Conservation (phyloP, 257 asterid species). For the Anisodus tanguticus region DNA sequence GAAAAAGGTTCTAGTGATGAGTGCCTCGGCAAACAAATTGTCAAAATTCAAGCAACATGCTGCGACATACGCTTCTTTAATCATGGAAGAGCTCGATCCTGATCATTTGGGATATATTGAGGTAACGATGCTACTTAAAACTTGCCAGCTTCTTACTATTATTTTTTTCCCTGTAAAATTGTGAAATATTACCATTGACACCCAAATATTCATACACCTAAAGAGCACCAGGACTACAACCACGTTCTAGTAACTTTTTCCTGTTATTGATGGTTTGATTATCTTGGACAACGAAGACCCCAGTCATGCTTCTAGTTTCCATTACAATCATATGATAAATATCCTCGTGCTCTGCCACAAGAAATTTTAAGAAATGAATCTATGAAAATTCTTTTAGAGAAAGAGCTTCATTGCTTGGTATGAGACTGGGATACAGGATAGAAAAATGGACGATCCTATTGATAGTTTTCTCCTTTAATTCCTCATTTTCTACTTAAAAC, state of each 20-base stretch:
- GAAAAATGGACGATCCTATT: not conserved
- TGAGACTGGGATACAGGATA: not conserved
- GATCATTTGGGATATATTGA: constrained; percentile 84
- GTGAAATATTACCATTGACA: no score
- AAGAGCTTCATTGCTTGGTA: not conserved
- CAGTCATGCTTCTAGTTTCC: not conserved
- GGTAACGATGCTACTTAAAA: constrained; percentile 41
- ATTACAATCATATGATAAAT: not conserved
- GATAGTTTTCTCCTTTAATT: not conserved
- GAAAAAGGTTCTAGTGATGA: constrained; percentile 83
- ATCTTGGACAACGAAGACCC: not conserved
- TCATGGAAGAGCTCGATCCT: constrained; percentile 98
- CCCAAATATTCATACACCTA: no score
- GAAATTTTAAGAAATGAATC: not conserved
- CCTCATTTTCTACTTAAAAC: constrained; percentile 15
- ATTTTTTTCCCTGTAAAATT: no score
- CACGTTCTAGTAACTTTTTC: no score
- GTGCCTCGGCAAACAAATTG: constrained; percentile 92
- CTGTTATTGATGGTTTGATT: not conserved
- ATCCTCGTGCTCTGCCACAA: not conserved
- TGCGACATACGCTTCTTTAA: constrained; percentile 65
- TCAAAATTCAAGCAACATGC: constrained; percentile 77
- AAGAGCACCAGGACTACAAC: no score
- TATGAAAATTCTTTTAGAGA: not conserved
- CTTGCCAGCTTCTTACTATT: not conserved